Evolutionary conservation across 208 protist species (phyloP).

Genomic region (Trypanosoma grayi): DNA sequence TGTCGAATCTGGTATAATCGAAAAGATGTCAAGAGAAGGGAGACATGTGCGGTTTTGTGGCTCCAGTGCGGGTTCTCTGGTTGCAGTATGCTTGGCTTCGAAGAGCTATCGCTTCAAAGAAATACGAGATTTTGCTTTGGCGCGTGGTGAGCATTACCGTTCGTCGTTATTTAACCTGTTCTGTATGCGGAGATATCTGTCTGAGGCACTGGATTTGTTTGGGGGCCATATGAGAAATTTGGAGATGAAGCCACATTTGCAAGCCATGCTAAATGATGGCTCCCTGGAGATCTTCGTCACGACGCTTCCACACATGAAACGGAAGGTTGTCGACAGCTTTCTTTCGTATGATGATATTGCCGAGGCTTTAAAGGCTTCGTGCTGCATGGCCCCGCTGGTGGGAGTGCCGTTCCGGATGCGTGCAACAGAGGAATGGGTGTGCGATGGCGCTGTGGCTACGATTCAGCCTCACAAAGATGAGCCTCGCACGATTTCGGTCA

Average conservation of each 20-base stretch:
- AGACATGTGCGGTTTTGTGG: constrained; percentile 66
- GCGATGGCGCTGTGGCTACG: constrained; percentile 63
- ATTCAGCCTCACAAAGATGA: constrained; percentile 69
- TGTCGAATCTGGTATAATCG: constrained; percentile 55
- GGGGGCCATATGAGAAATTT: constrained; percentile 34
- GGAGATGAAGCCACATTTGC: constrained; percentile 32
- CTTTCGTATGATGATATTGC: constrained; percentile 40
- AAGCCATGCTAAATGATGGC: constrained; percentile 37
- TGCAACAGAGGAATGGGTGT: constrained; percentile 64
- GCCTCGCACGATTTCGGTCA: constrained; percentile 59
- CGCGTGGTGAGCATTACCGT: constrained; percentile 40
- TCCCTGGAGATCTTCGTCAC: constrained; percentile 70
- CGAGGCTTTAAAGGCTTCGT: constrained; percentile 61
- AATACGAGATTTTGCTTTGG: constrained; percentile 36
- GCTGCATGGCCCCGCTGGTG: constrained; percentile 67
- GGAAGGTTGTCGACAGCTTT: constrained; percentile 43
- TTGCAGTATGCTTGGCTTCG: constrained; percentile 40
- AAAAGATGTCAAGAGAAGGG: constrained; percentile 40
- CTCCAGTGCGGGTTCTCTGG: constrained; percentile 54
- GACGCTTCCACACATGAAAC: constrained; percentile 46
- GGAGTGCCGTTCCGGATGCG: constrained; percentile 67
- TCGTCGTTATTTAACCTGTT: constrained; percentile 44
- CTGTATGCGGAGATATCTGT: constrained; percentile 45
- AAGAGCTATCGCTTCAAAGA: constrained; percentile 41
- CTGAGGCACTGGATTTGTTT: constrained; percentile 38